Conservation (phyloP, 176 grass and related monocot genomes). For the Otatea glauca region DNA sequence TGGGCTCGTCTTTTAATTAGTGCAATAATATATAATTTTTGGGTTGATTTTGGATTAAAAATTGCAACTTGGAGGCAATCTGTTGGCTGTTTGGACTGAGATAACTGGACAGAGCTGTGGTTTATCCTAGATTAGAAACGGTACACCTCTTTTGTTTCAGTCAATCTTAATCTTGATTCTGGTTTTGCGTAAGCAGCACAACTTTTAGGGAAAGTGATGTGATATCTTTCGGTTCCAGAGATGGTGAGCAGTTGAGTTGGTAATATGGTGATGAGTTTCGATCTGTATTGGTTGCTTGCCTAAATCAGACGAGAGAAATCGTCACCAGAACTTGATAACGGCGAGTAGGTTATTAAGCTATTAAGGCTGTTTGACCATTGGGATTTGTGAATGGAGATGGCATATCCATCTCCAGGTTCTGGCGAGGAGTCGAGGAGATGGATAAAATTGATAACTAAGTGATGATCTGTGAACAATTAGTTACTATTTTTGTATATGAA, state of each 20-base stretch:
- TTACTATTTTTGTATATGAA: background rate
- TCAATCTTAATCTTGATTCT: constrained; percentile 4
- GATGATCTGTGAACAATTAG: background rate
- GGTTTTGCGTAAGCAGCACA: background rate
- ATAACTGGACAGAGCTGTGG: constrained; percentile 2
- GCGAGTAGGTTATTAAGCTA: background rate
- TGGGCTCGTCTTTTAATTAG: background rate
- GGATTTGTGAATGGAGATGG: background rate
- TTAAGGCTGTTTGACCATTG: background rate
- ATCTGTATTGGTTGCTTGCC: background rate
- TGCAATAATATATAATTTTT: background rate
- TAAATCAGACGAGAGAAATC: background rate
- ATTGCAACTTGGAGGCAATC: constrained; percentile 25
- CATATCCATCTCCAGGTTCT: background rate
- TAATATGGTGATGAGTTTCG: background rate
- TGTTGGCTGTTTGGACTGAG: background rate
- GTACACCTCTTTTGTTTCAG: background rate
- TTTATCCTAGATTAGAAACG: constrained; percentile 14
- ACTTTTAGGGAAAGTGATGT: constrained; percentile 2
- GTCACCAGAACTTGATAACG: background rate
- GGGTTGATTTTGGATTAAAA: constrained; percentile 17
- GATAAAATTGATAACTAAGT: background rate
- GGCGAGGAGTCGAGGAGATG: background rate
- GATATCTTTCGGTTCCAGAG: background rate
- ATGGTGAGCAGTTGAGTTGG: background rate